Percentiles rank a stretch among this genome's conserved stretches.
phyloP scores from a whole-genome alignment of 1,284 basidiomycete species.

The Sphaerobolus stellatus region DNA sequence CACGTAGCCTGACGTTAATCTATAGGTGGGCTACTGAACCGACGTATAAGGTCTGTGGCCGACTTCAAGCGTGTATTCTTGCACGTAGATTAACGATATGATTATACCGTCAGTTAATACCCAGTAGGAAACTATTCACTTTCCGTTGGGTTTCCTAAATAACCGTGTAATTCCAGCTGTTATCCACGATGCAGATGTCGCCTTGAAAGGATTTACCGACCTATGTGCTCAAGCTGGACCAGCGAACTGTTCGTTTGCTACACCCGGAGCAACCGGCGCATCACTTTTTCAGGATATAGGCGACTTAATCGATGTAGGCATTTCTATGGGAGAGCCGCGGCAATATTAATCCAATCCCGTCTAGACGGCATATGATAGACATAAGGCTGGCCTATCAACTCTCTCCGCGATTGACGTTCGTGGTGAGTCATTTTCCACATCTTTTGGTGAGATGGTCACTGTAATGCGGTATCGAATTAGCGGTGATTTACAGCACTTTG shows the following conservation, averaged over 20 bases:
- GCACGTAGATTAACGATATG: too few species aligned
- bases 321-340: not conserved
- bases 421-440: not conserved
- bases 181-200: not conserved
- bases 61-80: too few species aligned
- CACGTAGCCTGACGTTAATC: not conserved
- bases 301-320: not conserved
- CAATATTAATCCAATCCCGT: not conserved
- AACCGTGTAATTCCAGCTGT: not conserved
- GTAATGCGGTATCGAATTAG: too few species aligned
- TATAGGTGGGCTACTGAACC: conserved; percentile 9
- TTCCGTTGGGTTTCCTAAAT: not conserved
- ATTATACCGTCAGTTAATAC: too few species aligned
- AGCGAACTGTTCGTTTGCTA: conserved; percentile 2
- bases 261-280: not conserved
- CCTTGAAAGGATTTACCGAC: conserved; percentile 1
- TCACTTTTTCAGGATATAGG: not conserved
- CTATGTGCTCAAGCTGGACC: conserved; percentile 2
- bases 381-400: not conserved
- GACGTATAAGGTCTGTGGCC: not conserved
- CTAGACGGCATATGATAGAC: not conserved
- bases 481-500: too few species aligned
- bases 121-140: too few species aligned
- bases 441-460: too few species aligned
- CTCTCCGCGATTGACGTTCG: not conserved